phyloP scores from a whole-genome alignment of 2,329 filamentous ascomycete genomes.

The Ceratocystiopsis sp. region DNA sequence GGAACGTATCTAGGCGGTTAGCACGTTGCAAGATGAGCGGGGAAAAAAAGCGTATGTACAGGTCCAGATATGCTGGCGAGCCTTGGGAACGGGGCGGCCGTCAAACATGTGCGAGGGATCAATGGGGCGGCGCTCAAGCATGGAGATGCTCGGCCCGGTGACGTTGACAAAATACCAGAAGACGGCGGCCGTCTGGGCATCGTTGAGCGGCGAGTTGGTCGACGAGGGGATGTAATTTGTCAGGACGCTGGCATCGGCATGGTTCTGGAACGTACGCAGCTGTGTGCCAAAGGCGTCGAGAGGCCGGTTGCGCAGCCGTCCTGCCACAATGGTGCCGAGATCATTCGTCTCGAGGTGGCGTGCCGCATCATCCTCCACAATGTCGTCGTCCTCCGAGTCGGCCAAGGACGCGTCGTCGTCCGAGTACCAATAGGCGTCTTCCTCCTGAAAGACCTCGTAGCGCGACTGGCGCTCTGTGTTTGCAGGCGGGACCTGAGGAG shows the following conservation, averaged over 20 bases:
- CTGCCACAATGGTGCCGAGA: constrained; percentile 22
- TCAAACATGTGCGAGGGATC: constrained; percentile 52
- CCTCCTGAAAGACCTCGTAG: constrained; percentile 8
- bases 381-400: constrained; percentile 41
- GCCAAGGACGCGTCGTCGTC: constrained; percentile 46
- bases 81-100: constrained; percentile 40
- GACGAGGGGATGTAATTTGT: constrained; percentile 50
- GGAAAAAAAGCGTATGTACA: constrained; percentile 25
- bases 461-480: background rate
- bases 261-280: constrained; percentile 31
- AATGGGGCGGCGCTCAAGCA: constrained; percentile 69
- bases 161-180: constrained; percentile 89
- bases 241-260: constrained; percentile 33
- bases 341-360: constrained; percentile 20
- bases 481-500: background rate
- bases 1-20: constrained; percentile 50
- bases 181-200: constrained; percentile 61
- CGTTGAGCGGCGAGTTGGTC: constrained; percentile 55
- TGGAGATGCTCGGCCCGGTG: constrained; percentile 69
- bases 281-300: constrained; percentile 27
- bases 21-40: constrained; percentile 6
- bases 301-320: constrained; percentile 16
- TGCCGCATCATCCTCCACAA: constrained; percentile 17
- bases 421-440: constrained; percentile 29
- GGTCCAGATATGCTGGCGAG: constrained; percentile 49